A percentile compares a stretch with the other conserved stretches of the same genome.
phyloP scores from a whole-genome alignment of 2,329 filamentous ascomycete genomes.

The Claviceps cyperi region DNA sequence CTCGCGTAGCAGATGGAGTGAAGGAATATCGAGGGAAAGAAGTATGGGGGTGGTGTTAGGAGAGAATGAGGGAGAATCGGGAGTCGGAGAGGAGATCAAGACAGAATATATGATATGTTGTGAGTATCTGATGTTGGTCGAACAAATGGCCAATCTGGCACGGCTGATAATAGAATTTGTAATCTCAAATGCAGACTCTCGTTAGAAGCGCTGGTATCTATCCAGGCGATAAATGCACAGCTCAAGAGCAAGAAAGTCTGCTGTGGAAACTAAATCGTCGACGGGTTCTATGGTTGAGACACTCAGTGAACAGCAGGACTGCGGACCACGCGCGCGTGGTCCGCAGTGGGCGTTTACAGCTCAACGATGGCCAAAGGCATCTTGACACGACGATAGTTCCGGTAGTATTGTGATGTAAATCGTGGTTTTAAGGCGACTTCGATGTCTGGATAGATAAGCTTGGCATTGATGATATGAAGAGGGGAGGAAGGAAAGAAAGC shows the following conservation, averaged over 20 bases:
- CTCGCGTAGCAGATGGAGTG: neutral
- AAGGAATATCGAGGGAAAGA: neutral
- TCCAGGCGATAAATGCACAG: slow-evolving; percentile 6
- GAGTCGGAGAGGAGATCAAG: neutral
- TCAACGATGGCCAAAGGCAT: slow-evolving; percentile 70
- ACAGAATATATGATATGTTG: neutral
- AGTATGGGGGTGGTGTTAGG: neutral
- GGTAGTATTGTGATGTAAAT: slow-evolving; percentile 19
- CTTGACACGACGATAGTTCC: slow-evolving; percentile 55
- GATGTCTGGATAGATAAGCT: slow-evolving; percentile 39
- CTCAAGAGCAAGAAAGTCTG: slow-evolving; percentile 31
- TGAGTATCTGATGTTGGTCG: neutral
- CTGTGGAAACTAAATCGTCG: slow-evolving; percentile 53
- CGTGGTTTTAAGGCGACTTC: slow-evolving; percentile 38
- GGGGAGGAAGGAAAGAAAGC: slow-evolving; percentile 13
- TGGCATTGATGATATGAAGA: slow-evolving; percentile 17
- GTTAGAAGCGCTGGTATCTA: slow-evolving; percentile 13
- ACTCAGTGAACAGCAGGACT: slow-evolving; percentile 80
- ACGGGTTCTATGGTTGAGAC: slow-evolving; percentile 28
- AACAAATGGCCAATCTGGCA: slow-evolving; percentile 13
- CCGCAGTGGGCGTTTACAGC: slow-evolving; percentile 86
- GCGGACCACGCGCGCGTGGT: slow-evolving; percentile 42
- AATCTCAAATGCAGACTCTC: slow-evolving; percentile 26
- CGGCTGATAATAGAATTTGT: slow-evolving; percentile 17
- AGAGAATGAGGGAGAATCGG: neutral